These are phyloP conservation scores for Grosmannia penicillata DNA, from an alignment of 2,329 filamentous ascomycete genomes.

Conservation along the genomic window DNA sequence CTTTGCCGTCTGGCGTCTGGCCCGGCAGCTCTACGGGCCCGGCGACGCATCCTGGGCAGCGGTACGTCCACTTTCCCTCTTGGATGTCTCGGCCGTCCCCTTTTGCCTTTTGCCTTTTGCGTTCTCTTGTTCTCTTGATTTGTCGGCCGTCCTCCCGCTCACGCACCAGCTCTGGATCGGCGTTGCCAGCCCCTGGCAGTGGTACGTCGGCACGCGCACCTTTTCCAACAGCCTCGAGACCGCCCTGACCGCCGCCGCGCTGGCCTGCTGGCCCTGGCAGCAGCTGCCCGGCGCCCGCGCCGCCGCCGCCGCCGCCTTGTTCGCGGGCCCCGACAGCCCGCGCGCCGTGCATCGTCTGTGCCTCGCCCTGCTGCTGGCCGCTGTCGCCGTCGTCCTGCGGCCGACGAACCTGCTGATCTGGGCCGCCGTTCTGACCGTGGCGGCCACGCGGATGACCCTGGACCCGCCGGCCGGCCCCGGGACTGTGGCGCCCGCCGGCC, in stretches of 20 bases:
- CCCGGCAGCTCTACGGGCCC: constrained; percentile 55
- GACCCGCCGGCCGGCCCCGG: constrained; percentile 22
- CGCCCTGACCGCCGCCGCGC: constrained; percentile 65
- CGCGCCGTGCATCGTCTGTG: not conserved
- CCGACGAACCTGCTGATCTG: constrained; percentile 86
- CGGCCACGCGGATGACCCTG: constrained; percentile 25
- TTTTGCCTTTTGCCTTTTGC: not conserved
- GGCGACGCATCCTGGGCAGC: constrained; percentile 51
- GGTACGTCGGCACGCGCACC: constrained; percentile 86
- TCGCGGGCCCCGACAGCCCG: constrained; percentile 6
- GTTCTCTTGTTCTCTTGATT: not conserved
- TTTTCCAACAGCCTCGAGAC: constrained; percentile 91
- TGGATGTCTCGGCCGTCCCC: too few species aligned
- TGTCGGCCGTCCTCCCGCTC: not conserved
- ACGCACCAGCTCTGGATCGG: constrained; percentile 49
- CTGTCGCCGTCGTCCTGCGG: constrained; percentile 68
- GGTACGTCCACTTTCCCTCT: too few species aligned
- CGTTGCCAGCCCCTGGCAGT: constrained; percentile 78
- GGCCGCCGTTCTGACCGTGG: constrained; percentile 43
- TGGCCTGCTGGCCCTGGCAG: constrained; percentile 80
- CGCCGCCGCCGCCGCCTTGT: not conserved
- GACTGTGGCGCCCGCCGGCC: too few species aligned
- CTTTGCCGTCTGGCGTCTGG: constrained; percentile 77
- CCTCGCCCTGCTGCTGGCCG: constrained; percentile 43
- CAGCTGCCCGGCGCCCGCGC: constrained; percentile 30